A percentile compares a stretch with the other conserved stretches of the same genome.
These are phyloP conservation scores for Tolypocladium tropicale DNA, from an alignment of 2,329 filamentous ascomycete genomes.

Conservation along the genomic window DNA sequence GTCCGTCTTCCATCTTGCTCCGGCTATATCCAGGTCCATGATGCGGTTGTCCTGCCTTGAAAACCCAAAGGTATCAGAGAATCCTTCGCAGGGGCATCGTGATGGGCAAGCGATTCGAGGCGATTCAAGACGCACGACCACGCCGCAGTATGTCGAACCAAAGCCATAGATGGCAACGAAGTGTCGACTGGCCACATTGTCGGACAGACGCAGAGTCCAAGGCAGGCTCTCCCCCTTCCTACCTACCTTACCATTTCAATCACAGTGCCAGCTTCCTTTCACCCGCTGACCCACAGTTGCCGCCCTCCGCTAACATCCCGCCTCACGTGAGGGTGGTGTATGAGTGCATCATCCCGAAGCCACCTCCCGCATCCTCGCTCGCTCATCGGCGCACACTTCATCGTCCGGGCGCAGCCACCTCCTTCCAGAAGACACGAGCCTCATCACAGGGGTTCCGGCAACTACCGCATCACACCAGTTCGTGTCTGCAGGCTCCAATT, in stretches of 20 bases:
- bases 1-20: not conserved
- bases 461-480: not conserved
- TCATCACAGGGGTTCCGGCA: not conserved
- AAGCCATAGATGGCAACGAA: not conserved
- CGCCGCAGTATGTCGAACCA: not conserved
- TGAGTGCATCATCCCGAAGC: not conserved
- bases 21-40: not conserved
- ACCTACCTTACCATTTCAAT: not conserved
- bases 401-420: not conserved
- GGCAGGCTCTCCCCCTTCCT: not conserved
- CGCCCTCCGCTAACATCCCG: not conserved
- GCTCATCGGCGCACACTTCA: not conserved
- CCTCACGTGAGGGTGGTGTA: not conserved
- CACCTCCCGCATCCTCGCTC: not conserved
- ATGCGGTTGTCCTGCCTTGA: not conserved
- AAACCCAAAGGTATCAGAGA: not conserved
- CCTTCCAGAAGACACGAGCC: not conserved
- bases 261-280: not conserved
- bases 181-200: not conserved
- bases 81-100: not conserved
- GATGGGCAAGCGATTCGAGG: not conserved
- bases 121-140: not conserved
- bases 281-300: not conserved
- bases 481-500: not conserved
- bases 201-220: not conserved